phyloP scores from a whole-genome alignment of 2,329 filamentous ascomycete species.

The Tolypocladium ovalisporum region DNA sequence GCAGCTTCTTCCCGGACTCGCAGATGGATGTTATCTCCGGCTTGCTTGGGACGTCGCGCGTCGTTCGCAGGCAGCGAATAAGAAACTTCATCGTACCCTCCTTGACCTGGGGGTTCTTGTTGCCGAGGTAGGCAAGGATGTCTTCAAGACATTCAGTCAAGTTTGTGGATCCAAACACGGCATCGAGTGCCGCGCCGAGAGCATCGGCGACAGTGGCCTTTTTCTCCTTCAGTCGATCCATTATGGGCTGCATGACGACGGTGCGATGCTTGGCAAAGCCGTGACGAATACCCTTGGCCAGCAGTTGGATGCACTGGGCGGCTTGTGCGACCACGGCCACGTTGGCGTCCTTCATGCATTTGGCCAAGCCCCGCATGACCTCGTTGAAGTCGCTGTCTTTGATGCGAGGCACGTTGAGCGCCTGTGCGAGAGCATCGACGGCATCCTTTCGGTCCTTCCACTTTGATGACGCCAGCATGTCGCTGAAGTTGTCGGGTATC shows the following conservation, averaged over 20 bases:
- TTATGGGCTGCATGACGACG: slow-evolving; percentile 74
- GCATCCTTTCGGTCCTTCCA: slow-evolving; percentile 98
- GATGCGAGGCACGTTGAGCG: slow-evolving; percentile 77
- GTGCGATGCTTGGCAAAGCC: slow-evolving; percentile 72
- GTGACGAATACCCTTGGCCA: slow-evolving; percentile 76
- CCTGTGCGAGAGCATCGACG: slow-evolving; percentile 66
- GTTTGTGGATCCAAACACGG: slow-evolving; percentile 52
- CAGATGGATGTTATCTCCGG: slow-evolving; percentile 75
- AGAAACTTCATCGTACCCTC: slow-evolving; percentile 90
- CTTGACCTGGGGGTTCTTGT: slow-evolving; percentile 98
- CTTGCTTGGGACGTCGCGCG: slow-evolving; percentile 72
- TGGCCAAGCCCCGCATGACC: slow-evolving; percentile 72
- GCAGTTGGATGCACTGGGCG: slow-evolving; percentile 80
- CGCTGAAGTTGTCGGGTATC: slow-evolving; percentile 70
- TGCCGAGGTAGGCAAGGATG: slow-evolving; percentile 68
- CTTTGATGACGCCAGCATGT: slow-evolving; percentile 79
- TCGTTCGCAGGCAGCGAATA: slow-evolving; percentile 75
- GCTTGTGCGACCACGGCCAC: slow-evolving; percentile 88
- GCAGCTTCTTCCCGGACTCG: slow-evolving; percentile 79
- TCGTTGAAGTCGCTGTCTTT: slow-evolving; percentile 86
- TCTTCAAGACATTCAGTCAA: slow-evolving; percentile 87
- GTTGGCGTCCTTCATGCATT: slow-evolving; percentile 98
- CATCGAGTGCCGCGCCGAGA: slow-evolving; percentile 72
- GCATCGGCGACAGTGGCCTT: slow-evolving; percentile 84
- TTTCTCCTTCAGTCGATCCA: slow-evolving; percentile 97